Percentiles rank a stretch among this genome's conserved stretches.
Evolutionary conservation across 2,329 filamentous ascomycete species (phyloP).

Genomic region (Tolypocladium tropicale): DNA sequence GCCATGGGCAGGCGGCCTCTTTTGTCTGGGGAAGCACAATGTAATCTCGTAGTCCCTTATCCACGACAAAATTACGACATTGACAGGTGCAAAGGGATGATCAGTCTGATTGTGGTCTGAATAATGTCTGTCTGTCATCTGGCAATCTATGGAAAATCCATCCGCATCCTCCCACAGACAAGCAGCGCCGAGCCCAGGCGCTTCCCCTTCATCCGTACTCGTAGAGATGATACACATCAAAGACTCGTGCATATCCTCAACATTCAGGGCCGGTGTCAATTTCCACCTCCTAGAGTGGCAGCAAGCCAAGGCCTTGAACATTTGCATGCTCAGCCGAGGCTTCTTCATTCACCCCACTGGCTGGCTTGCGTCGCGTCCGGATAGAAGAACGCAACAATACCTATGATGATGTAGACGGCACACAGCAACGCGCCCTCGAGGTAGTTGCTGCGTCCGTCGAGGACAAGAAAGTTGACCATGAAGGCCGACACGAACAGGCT

Average conservation of each 20-base stretch:
- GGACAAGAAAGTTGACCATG: slow-evolving; percentile 79
- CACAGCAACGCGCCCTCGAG: slow-evolving; percentile 66
- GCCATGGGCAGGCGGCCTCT: too few relatives aligned
- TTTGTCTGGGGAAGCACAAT: too few relatives aligned
- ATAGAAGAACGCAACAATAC: slow-evolving; percentile 57
- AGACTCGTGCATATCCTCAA: background rate
- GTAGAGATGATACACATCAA: too few relatives aligned
- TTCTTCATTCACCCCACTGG: slow-evolving; percentile 19
- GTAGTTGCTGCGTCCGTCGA: slow-evolving; percentile 80
- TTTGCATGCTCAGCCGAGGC: background rate
- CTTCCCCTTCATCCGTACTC: too few relatives aligned
- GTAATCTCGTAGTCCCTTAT: too few relatives aligned
- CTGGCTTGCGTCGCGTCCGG: slow-evolving; percentile 41
- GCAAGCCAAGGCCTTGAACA: background rate
- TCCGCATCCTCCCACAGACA: background rate
- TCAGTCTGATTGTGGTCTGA: too few relatives aligned
- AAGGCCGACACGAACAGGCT: slow-evolving; percentile 76
- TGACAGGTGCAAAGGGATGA: too few relatives aligned
- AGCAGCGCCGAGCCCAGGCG: too few relatives aligned
- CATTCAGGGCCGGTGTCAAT: background rate
- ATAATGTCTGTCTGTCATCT: too few relatives aligned
- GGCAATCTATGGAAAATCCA: too few relatives aligned
- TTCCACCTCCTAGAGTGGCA: background rate
- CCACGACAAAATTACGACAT: too few relatives aligned
- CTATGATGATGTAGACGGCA: slow-evolving; percentile 59